phyloP scores from a whole-genome alignment of 208 protist genomes.

The Trypanosomatidae sp. region DNA sequence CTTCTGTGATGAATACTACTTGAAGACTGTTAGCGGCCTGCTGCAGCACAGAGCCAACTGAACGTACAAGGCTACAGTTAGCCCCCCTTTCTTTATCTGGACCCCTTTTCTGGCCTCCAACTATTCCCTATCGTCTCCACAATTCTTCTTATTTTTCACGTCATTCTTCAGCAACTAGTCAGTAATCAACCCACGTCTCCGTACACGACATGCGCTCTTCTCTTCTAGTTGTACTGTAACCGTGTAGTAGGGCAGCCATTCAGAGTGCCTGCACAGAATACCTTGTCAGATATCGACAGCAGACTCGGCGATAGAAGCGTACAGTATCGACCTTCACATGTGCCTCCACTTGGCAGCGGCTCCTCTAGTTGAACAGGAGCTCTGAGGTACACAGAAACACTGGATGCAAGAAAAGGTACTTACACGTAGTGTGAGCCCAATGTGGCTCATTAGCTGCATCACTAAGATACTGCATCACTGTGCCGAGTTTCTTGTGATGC shows the following conservation, averaged over 20 bases:
- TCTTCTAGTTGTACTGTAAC: neutral
- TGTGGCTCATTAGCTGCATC: neutral
- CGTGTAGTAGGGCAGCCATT: neutral
- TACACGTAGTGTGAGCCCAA: too few species aligned
- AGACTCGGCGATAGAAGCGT: neutral
- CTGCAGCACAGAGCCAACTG: neutral
- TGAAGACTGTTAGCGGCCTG: neutral
- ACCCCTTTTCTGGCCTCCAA: neutral
- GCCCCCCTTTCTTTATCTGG: neutral
- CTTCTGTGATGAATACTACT: neutral
- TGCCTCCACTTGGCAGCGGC: too few species aligned
- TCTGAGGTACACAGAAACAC: too few species aligned
- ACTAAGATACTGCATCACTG: neutral
- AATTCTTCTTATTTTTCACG: neutral
- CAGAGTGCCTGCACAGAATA: neutral
- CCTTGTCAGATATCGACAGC: neutral
- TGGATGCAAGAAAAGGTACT: neutral
- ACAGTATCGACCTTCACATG: neutral
- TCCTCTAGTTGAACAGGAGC: neutral
- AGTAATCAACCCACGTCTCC: neutral
- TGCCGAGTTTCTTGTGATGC: neutral
- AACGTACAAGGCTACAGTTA: neutral
- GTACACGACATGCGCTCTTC: neutral
- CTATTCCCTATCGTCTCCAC: neutral
- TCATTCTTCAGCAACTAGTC: neutral